A percentile compares a stretch with the other conserved stretches of the same genome.
These are phyloP conservation scores for Fraxinus albicans DNA, from an alignment of 305 asterid genomes.

Conservation along the genomic window DNA sequence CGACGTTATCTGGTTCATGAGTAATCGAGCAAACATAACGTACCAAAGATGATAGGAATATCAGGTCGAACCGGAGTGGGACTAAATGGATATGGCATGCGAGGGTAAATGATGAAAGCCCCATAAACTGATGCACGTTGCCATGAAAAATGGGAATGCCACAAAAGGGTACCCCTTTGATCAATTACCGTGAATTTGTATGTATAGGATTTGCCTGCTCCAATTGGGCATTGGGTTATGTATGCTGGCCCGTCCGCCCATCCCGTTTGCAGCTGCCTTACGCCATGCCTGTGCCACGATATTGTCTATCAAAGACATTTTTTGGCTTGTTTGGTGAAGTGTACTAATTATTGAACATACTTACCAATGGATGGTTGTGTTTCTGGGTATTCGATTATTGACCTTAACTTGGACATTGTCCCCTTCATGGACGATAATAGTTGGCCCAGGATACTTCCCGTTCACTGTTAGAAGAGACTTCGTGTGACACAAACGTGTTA, in stretches of 20 bases:
- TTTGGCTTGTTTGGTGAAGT: not conserved
- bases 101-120: conserved; percentile 68
- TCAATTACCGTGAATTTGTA: conserved; percentile 53
- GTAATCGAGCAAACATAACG: not conserved
- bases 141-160: conserved; percentile 87
- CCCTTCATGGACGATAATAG: conserved; percentile 64
- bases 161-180: conserved; percentile 71
- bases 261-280: conserved; percentile 56
- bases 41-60: conserved; percentile 60
- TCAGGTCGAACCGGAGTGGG: conserved; percentile 27
- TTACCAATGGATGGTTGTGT: conserved; percentile 79
- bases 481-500: conserved; percentile 58
- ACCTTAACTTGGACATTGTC: conserved; percentile 59
- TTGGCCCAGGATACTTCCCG: conserved; percentile 79
- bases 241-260: conserved; percentile 79
- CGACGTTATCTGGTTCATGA: not conserved
- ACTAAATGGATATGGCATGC: conserved; percentile 54
- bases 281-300: conserved; percentile 58
- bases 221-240: conserved; percentile 68
- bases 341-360: not conserved
- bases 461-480: conserved; percentile 57
- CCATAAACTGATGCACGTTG: conserved; percentile 77
- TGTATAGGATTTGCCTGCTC: conserved; percentile 44
- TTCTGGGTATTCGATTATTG: conserved; percentile 44
- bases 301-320: not conserved